Percentiles rank a stretch among this genome's conserved stretches.
Evolutionary conservation across 345 rosid genomes (phyloP).

Genomic region (Eucalyptus sideroxylon): DNA sequence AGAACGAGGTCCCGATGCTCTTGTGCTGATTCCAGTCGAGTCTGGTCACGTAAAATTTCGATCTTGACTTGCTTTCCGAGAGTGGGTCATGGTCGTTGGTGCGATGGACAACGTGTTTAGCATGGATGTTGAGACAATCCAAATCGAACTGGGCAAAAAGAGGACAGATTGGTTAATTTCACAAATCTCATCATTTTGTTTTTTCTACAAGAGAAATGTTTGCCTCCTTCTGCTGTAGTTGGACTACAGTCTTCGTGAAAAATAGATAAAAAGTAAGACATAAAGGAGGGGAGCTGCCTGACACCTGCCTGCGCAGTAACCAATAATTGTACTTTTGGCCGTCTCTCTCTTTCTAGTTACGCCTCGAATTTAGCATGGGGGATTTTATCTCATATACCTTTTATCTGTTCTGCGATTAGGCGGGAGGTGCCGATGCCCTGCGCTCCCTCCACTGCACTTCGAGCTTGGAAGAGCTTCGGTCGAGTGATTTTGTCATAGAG

Average conservation of each 20-base stretch:
- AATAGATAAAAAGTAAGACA: too few relatives aligned
- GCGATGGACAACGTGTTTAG: background rate
- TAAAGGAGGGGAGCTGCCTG: too few relatives aligned
- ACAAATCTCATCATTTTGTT: too few relatives aligned
- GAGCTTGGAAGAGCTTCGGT: constrained; percentile 38
- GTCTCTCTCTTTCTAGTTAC: too few relatives aligned
- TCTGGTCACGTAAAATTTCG: background rate
- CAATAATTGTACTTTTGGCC: too few relatives aligned
- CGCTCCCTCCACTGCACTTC: constrained; percentile 46
- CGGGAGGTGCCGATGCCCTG: constrained; percentile 41
- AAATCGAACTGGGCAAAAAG: too few relatives aligned
- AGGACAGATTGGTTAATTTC: too few relatives aligned
- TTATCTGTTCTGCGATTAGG: constrained; percentile 16
- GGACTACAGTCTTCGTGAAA: too few relatives aligned
- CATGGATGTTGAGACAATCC: background rate
- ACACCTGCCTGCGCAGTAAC: too few relatives aligned
- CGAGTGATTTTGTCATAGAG: constrained; percentile 62
- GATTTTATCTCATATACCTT: background rate
- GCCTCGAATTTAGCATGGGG: background rate
- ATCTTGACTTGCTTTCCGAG: background rate
- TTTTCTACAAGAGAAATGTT: too few relatives aligned
- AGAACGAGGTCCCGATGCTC: background rate
- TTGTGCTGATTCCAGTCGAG: background rate
- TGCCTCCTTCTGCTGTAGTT: too few relatives aligned
- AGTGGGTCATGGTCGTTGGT: background rate